Conservation (phyloP, 2,329 filamentous ascomycete species). For the Colletotrichum musae region DNA sequence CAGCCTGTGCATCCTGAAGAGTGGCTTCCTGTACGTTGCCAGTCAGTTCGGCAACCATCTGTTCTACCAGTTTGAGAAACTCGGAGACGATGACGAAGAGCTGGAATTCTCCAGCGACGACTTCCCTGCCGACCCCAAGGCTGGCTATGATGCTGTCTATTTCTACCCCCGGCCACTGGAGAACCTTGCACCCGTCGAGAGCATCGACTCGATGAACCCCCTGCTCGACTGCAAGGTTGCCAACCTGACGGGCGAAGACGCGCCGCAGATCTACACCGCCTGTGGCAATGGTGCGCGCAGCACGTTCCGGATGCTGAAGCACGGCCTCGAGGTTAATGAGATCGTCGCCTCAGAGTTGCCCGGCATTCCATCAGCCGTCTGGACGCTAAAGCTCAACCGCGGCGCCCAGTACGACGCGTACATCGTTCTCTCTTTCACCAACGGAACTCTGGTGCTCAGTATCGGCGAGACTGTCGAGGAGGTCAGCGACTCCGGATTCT, state of each 20-base stretch:
- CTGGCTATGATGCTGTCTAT: slow-evolving; percentile 83
- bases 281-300: slow-evolving; percentile 91
- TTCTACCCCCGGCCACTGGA: slow-evolving; percentile 86
- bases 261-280: slow-evolving; percentile 95
- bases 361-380: slow-evolving; percentile 90
- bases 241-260: slow-evolving; percentile 92
- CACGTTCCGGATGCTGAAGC: slow-evolving; percentile 91
- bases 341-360: slow-evolving; percentile 95
- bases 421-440: slow-evolving; percentile 93
- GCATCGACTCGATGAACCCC: slow-evolving; percentile 90
- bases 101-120: slow-evolving; percentile 87
- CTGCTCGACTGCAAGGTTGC: slow-evolving; percentile 92
- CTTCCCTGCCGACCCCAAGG: slow-evolving; percentile 81
- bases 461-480: slow-evolving; percentile 98
- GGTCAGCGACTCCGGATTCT: slow-evolving; percentile 92
- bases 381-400: slow-evolving; percentile 90
- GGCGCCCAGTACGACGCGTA: slow-evolving; percentile 92
- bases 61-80: slow-evolving; percentile 97
- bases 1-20: slow-evolving; percentile 92
- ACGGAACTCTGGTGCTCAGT: slow-evolving; percentile 90
- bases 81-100: slow-evolving; percentile 95
- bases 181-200: slow-evolving; percentile 88
- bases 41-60: slow-evolving; percentile 94
- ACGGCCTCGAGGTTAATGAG: slow-evolving; percentile 93
- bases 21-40: slow-evolving; percentile 93